These are phyloP conservation scores for Ogataea trehaloabstinens DNA, from an alignment of 805 yeast genomes.

Conservation along the genomic window DNA sequence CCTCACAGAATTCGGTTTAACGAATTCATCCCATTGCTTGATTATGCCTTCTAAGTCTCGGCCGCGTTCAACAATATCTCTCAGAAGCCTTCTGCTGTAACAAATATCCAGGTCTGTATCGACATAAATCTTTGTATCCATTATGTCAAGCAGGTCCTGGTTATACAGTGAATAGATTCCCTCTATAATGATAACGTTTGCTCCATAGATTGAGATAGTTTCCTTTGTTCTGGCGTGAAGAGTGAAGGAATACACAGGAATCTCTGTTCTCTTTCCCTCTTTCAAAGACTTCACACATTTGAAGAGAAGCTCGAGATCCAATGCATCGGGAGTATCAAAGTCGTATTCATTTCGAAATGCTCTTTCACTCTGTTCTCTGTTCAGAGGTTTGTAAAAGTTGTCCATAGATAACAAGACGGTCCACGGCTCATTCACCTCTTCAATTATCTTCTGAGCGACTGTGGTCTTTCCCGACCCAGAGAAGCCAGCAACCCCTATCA, in stretches of 20 bases:
- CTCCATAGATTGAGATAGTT: conserved; percentile 81
- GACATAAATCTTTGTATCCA: conserved; percentile 87
- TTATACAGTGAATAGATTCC: conserved; percentile 85
- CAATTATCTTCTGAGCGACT: conserved; percentile 78
- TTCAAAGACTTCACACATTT: conserved; percentile 64
- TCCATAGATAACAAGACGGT: conserved; percentile 86
- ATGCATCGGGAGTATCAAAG: conserved; percentile 82
- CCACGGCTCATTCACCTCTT: conserved; percentile 86
- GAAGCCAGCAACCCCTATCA: conserved; percentile 84
- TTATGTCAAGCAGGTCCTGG: conserved; percentile 61
- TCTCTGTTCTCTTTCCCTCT: conserved; percentile 62
- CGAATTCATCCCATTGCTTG: conserved; percentile 86
- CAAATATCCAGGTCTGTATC: conserved; percentile 95
- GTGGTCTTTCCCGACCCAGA: conserved; percentile 94
- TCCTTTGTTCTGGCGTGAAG: conserved; percentile 61
- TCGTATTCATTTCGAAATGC: conserved; percentile 77
- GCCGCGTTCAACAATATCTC: conserved; percentile 86
- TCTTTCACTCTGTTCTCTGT: conserved; percentile 50
- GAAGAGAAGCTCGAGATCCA: conserved; percentile 73
- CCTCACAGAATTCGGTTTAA: conserved; percentile 85
- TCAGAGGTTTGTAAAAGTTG: conserved; percentile 82
- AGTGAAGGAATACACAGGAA: conserved; percentile 71
- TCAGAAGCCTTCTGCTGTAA: conserved; percentile 77
- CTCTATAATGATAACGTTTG: conserved; percentile 88
- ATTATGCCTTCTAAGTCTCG: conserved; percentile 80